phyloP scores from a whole-genome alignment of 2,329 filamentous ascomycete genomes.

The Fonsecaea nubica region DNA sequence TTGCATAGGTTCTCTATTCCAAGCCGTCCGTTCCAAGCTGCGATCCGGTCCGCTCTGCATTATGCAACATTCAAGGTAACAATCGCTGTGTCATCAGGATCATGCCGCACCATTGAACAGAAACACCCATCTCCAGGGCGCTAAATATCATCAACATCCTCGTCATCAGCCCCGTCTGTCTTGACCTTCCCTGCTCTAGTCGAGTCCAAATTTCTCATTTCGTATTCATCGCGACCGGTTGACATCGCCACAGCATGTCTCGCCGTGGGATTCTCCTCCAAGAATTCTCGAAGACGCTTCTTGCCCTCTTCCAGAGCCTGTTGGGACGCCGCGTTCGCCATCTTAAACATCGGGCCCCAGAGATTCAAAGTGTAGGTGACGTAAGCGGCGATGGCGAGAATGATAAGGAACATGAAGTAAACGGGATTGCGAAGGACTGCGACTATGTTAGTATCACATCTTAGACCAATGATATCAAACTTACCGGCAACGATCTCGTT shows the following conservation, averaged over 20 bases:
- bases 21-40: slow-evolving; percentile 1
- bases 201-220: slow-evolving; percentile 56
- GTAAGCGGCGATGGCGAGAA: slow-evolving; percentile 78
- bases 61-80: neutral
- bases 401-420: slow-evolving; percentile 86
- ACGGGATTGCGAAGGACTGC: slow-evolving; percentile 90
- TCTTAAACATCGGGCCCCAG: slow-evolving; percentile 93
- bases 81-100: neutral
- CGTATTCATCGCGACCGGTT: slow-evolving; percentile 61
- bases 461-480: slow-evolving; percentile 43
- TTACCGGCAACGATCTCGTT: slow-evolving; percentile 95
- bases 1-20: neutral
- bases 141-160: slow-evolving; percentile 32
- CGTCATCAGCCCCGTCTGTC: slow-evolving; percentile 33
- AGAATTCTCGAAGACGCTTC: slow-evolving; percentile 85
- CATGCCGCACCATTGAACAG: neutral
- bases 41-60: neutral
- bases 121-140: neutral
- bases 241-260: slow-evolving; percentile 81
- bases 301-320: slow-evolving; percentile 93
- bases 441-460: slow-evolving; percentile 32
- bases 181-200: slow-evolving; percentile 21
- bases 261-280: slow-evolving; percentile 85
- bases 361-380: slow-evolving; percentile 93
- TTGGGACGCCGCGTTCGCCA: slow-evolving; percentile 84